A percentile compares a stretch with the other conserved stretches of the same genome.
Evolutionary conservation across 2,329 filamentous ascomycete species (phyloP).

Genomic region (Scedosporium minutisporum): DNA sequence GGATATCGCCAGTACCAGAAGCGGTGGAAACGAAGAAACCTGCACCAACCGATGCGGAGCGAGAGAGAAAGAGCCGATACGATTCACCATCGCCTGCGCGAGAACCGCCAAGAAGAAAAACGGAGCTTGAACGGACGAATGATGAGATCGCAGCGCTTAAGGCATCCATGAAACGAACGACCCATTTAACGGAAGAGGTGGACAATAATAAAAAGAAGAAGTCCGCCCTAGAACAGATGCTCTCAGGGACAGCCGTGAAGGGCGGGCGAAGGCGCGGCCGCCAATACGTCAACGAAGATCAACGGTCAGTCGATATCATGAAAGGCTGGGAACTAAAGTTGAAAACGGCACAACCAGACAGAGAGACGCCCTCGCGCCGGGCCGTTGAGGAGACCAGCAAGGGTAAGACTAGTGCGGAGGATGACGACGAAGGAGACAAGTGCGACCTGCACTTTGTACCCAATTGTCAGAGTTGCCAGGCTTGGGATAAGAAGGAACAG

Average conservation of each 20-base stretch:
- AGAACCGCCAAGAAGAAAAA: constrained; percentile 25
- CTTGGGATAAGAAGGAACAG: constrained; percentile 58
- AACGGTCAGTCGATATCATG: constrained; percentile 59
- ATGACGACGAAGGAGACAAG: constrained; percentile 60
- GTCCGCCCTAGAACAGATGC: constrained; percentile 62
- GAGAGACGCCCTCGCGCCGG: constrained; percentile 19
- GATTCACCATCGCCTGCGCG: constrained; percentile 8
- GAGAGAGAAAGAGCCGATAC: constrained; percentile 10
- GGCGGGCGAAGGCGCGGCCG: constrained; percentile 59
- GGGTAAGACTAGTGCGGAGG: constrained; percentile 10
- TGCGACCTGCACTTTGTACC: constrained; percentile 96
- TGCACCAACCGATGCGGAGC: background rate
- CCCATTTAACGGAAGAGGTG: constrained; percentile 31
- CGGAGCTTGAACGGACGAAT: constrained; percentile 59
- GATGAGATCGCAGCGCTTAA: constrained; percentile 74
- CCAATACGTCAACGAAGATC: constrained; percentile 47
- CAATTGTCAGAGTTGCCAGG: constrained; percentile 83
- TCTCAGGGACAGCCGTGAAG: constrained; percentile 59
- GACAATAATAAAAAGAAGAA: constrained; percentile 51
- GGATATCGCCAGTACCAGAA: constrained; percentile 18
- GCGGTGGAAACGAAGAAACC: background rate
- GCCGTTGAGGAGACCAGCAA: constrained; percentile 18
- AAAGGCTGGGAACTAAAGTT: constrained; percentile 74
- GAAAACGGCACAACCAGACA: constrained; percentile 39
- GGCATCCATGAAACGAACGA: constrained; percentile 66